phyloP scores from a whole-genome alignment of 2,329 filamentous ascomycete genomes.

The Colletotrichum sp. region DNA sequence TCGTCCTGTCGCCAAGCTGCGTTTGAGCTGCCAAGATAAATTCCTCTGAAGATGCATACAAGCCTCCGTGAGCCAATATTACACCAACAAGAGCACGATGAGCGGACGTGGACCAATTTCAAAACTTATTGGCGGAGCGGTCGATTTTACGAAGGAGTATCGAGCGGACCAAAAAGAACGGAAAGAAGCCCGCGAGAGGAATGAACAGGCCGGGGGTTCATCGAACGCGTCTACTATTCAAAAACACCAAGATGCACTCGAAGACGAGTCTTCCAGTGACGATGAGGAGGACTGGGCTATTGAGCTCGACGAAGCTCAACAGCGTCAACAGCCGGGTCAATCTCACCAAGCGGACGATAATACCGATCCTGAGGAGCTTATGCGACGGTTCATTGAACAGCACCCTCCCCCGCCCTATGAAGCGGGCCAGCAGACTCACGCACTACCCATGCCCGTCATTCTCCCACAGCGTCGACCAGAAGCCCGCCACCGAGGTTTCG shows the following conservation, averaged over 20 bases:
- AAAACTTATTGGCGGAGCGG: background rate
- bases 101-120: background rate
- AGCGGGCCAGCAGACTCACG: background rate
- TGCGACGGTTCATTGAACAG: background rate
- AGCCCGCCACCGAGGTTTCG: background rate
- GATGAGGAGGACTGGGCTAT: background rate
- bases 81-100: background rate
- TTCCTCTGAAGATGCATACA: background rate
- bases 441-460: background rate
- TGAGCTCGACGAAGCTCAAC: background rate
- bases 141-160: background rate
- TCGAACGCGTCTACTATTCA: background rate
- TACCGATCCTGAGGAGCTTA: background rate
- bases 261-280: background rate
- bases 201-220: background rate
- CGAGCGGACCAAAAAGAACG: background rate
- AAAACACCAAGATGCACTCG: background rate
- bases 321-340: background rate
- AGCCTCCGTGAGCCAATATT: accelerated
- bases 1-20: background rate
- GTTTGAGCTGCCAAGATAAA: background rate
- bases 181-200: background rate
- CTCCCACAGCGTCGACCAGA: background rate
- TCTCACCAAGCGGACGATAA: background rate
- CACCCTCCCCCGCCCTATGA: background rate